A percentile compares a stretch with the other conserved stretches of the same genome.
These are phyloP conservation scores for Pinus albicaulis DNA, from an alignment of 75 land plant genomes.

Conservation along the genomic window DNA sequence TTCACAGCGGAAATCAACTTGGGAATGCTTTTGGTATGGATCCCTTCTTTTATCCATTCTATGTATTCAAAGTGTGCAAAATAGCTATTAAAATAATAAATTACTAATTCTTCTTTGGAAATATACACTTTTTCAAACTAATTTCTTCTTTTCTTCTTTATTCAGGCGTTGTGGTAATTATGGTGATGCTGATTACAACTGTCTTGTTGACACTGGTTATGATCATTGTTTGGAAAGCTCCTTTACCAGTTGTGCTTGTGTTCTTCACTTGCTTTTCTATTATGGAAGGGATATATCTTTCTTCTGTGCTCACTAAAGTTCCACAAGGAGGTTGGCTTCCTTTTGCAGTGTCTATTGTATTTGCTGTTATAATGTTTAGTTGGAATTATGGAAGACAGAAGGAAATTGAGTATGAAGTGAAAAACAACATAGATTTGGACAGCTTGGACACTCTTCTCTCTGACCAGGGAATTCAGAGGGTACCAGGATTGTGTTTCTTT, in stretches of 20 bases:
- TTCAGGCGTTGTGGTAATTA: constrained; percentile 57
- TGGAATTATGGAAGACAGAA: constrained; percentile 51
- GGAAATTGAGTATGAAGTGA: constrained; percentile 37
- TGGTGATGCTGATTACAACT: constrained; percentile 67
- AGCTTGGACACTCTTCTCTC: constrained; percentile 17
- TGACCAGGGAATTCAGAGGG: constrained; percentile 5
- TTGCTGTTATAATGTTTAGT: constrained; percentile 32
- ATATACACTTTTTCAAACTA: too few species aligned
- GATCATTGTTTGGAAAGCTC: constrained; percentile 44
- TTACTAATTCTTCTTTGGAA: too few species aligned
- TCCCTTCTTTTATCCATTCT: neutral
- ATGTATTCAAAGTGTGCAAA: neutral
- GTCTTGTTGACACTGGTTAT: constrained; percentile 43
- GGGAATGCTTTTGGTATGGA: constrained; percentile 53
- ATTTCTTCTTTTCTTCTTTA: neutral
- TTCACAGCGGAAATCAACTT: constrained; percentile 31
- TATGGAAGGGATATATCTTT: constrained; percentile 44
- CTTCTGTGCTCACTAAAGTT: constrained; percentile 43
- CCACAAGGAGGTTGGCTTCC: constrained; percentile 65
- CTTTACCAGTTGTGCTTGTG: constrained; percentile 10
- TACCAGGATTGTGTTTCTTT: constrained; percentile 55
- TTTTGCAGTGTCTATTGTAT: constrained; percentile 31
- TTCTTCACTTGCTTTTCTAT: constrained; percentile 27
- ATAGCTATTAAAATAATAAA: neutral
- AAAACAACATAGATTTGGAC: constrained; percentile 18